Base-by-base conservation (phyloP, 441 rosid species). In the Gossypium trilobum region DNA sequence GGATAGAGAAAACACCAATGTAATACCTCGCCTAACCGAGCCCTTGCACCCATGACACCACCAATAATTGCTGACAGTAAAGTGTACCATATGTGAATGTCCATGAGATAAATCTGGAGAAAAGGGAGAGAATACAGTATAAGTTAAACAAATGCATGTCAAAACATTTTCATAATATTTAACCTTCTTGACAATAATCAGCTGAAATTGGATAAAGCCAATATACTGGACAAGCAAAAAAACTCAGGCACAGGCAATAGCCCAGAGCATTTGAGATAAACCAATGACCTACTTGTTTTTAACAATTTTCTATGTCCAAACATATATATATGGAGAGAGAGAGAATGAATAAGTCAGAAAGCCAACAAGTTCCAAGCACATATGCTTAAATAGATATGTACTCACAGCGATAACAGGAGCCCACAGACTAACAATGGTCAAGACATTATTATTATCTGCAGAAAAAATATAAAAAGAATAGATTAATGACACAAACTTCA, bases 11-110 rank as follows among this genome's bases (percentile, higher is more conserved):
- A 20, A 59, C 16, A 52, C 57, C 22, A 31, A 11, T 17, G 1
- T 46, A 55, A 65, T 87, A 95, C 99, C 97, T 95, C 99, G 79
- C 99, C 99, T 76, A 95, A 81, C 73, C 99, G 97, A 83, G 84
- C 93, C 75, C 95, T 85, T 73, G 99, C 99, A 72, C 99, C 99
- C 95, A 95, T 95, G 69, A 95, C 93, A 71, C 99, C 99, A 77
- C 98, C 99, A 78, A 95, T 78, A 80, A 95, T 80, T 77, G 99
- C 97, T 22, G 99, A 95, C 76, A 95, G 80, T 65, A 95, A 78
- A 69, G 98, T 95, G 84, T 95, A 89, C 91, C 91, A 95, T 81
- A 95, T 95, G 78, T 90, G 91, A 75, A 95, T 83, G 82, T 95
- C 99, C 99, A 95, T 93, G 72, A 95, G 72, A 87, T 95, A 95